A percentile compares a stretch with the other conserved stretches of the same genome.
Conservation (phyloP, 179 eudicot genomes). For the Sideroxylon spinosum region DNA sequence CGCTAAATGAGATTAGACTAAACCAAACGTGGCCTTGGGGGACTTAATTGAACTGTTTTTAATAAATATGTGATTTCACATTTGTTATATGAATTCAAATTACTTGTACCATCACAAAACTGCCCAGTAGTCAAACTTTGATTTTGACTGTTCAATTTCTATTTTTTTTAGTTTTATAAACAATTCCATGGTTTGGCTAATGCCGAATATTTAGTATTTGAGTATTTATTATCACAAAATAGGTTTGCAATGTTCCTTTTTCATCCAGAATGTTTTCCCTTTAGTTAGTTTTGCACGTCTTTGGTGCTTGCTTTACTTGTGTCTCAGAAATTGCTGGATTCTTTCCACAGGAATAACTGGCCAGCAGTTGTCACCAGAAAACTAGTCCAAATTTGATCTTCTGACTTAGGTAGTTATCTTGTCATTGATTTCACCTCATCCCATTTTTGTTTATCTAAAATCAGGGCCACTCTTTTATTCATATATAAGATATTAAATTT, state of each 20-base stretch:
- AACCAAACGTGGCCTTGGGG: no score
- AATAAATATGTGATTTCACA: no score
- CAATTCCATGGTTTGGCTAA: neutral
- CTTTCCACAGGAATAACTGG: neutral
- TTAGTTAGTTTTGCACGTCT: neutral
- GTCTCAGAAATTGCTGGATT: no score
- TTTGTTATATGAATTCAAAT: no score
- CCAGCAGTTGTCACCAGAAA: neutral
- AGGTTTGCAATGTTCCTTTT: neutral
- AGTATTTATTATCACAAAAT: neutral
- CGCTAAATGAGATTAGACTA: no score
- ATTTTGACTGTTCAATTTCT: no score
- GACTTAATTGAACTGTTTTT: no score
- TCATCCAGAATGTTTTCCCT: no score
- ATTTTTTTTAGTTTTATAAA: neutral
- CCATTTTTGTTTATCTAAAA: neutral
- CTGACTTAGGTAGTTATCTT: neutral
- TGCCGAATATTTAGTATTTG: neutral
- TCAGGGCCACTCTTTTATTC: neutral
- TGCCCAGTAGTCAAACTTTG: no score
- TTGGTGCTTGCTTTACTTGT: neutral
- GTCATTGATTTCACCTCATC: neutral
- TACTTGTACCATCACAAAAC: no score
- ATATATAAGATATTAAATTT: neutral
- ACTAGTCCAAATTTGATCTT: neutral